Conservation (phyloP, 2,329 filamentous ascomycete species). For the Davidsoniella eucalypti region DNA sequence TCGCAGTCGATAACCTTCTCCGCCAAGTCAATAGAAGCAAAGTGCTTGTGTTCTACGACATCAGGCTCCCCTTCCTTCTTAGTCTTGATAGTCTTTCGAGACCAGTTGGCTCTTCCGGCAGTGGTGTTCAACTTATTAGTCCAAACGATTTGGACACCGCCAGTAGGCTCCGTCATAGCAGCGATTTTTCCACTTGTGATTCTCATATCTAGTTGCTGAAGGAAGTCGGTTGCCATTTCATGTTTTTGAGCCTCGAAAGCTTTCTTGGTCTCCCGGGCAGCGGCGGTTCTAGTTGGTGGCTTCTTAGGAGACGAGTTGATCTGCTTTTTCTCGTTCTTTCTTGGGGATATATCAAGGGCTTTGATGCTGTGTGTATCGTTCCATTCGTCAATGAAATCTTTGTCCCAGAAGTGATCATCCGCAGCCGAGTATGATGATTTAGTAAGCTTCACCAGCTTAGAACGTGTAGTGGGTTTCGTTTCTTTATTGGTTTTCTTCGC, state of each 20-base stretch:
- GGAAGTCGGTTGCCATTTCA: slow-evolving; percentile 44
- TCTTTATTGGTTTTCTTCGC: too few species aligned
- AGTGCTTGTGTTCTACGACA: slow-evolving; percentile 26
- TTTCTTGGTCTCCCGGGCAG: slow-evolving; percentile 32
- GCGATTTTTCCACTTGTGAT: slow-evolving; percentile 46
- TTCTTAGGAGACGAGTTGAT: neutral
- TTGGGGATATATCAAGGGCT: slow-evolving; percentile 1
- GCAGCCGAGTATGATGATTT: slow-evolving; percentile 35
- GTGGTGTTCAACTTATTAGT: slow-evolving; percentile 65
- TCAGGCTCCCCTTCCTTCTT: neutral
- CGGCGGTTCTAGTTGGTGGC: slow-evolving; percentile 20
- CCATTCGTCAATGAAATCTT: slow-evolving; percentile 43
- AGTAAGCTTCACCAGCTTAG: slow-evolving; percentile 22
- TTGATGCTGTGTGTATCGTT: slow-evolving; percentile 43
- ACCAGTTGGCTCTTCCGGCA: slow-evolving; percentile 61
- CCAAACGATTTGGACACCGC: slow-evolving; percentile 58
- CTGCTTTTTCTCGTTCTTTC: neutral
- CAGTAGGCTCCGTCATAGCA: slow-evolving; percentile 42
- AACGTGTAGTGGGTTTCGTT: neutral
- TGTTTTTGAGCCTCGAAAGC: slow-evolving; percentile 47
- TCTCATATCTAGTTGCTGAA: slow-evolving; percentile 48
- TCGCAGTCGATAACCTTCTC: slow-evolving; percentile 73
- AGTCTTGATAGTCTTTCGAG: slow-evolving; percentile 35
- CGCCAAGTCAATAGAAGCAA: slow-evolving; percentile 75
- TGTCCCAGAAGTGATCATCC: slow-evolving; percentile 43